Conservation (phyloP, 2,329 filamentous ascomycete genomes). For the Monosporascus cannonballus region DNA sequence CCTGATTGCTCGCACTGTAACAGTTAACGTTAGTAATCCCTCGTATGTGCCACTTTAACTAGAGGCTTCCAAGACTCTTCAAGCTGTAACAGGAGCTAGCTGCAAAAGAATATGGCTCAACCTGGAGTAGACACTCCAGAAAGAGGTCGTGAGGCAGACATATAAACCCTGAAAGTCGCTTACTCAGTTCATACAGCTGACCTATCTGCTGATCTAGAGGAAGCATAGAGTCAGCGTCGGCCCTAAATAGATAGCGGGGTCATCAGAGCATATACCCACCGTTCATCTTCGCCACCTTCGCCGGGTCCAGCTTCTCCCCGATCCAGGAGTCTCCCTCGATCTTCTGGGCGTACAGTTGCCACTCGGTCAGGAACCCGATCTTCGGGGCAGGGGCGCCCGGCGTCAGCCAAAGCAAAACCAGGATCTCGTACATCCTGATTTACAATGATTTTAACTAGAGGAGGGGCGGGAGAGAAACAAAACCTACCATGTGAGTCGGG, state of each 20-base stretch:
- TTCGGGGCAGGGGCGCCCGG: constrained; percentile 28
- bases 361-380: constrained; percentile 95
- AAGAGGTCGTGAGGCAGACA: background rate
- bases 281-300: constrained; percentile 89
- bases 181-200: constrained; percentile 81
- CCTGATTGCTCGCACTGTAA: constrained; percentile 64
- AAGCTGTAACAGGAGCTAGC: background rate
- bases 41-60: background rate
- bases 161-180: background rate
- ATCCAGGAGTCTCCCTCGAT: constrained; percentile 83
- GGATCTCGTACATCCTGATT: too few species aligned
- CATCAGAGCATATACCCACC: constrained; percentile 47
- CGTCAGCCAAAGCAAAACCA: background rate
- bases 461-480: background rate
- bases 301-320: constrained; percentile 75
- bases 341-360: constrained; percentile 91
- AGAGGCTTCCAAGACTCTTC: too few species aligned
- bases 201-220: constrained; percentile 78
- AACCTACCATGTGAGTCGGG: constrained; percentile 75
- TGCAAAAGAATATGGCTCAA: background rate
- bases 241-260: background rate
- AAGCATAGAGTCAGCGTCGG: constrained; percentile 1
- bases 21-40: background rate
- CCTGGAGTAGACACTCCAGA: background rate
- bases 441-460: background rate